Evolutionary conservation across 2,329 filamentous ascomycete species (phyloP).

Genomic region (Diplodia intermedia): DNA sequence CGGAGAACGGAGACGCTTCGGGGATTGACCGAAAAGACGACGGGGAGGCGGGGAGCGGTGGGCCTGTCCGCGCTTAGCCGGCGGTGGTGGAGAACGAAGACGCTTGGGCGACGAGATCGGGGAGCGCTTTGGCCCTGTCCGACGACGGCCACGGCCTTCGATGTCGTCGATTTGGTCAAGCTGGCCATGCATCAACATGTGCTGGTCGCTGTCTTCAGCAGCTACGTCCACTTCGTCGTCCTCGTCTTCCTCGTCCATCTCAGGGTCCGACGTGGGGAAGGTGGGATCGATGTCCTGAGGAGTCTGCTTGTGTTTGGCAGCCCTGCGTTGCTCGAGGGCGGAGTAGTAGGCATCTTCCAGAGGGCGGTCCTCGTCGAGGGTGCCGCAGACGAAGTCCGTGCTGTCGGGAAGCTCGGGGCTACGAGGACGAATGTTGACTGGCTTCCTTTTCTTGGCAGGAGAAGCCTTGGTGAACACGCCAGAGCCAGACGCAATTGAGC

Average conservation of each 20-base stretch:
- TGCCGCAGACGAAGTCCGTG: conserved; percentile 99
- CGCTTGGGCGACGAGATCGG: conserved; percentile 67
- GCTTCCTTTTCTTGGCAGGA: conserved; percentile 56
- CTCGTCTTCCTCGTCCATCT: conserved; percentile 77
- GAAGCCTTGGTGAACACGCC: conserved; percentile 37
- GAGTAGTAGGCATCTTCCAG: conserved; percentile 93
- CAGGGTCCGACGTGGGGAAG: conserved; percentile 92
- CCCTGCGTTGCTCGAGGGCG: conserved; percentile 77
- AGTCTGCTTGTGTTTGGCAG: conserved; percentile 31
- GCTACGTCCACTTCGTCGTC: conserved; percentile 49
- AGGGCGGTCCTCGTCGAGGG: conserved; percentile 91
- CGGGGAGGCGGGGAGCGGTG: conserved; percentile 56
- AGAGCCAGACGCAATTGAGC: conserved; percentile 50
- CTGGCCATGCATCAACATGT: conserved; percentile 73
- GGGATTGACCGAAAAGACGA: conserved; percentile 73
- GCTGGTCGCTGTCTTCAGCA: conserved; percentile 69
- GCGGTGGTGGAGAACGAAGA: conserved; percentile 59
- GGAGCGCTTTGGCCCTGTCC: conserved; percentile 46
- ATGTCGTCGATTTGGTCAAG: conserved; percentile 72
- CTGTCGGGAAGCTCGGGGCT: conserved; percentile 92
- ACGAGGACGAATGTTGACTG: conserved; percentile 66
- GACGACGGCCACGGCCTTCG: conserved; percentile 49
- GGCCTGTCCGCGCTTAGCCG: conserved; percentile 39
- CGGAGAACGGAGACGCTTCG: conserved; percentile 62
- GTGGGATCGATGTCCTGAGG: conserved; percentile 77